Base-by-base conservation (phyloP, 2,329 filamentous ascomycete species). In the Fusarium tanahbumbuense region DNA sequence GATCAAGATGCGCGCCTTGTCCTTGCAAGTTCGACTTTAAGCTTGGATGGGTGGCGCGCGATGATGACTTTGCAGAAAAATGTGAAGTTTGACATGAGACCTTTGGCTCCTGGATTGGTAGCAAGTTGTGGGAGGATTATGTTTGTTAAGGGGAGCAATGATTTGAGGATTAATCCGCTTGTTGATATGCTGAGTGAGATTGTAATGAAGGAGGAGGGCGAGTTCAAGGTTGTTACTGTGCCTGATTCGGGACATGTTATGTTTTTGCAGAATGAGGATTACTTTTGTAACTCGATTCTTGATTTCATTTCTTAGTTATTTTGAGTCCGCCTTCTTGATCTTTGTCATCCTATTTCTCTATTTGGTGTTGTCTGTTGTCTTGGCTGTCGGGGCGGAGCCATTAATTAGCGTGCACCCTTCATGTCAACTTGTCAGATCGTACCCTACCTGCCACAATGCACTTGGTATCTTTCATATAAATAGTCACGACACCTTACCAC, bases 201-300 rank as follows among this genome's bases (percentile, higher is more conserved):
- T 3, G 4, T 63, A 1, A 22, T n/a, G 5, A 47, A 13, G 16
- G 13, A 15, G 1, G 10, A 12, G 5, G 27, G 15, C 1, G 37
- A 54, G 5, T 22, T 47, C 1, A 56, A 46, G 16, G 1, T 63
- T 15, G 40, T 56, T 2, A 62, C 57, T 9, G 47, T 63, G 4
- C 57, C 60, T 0, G 8, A 47, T 6, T 34, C 60, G 1, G 57
- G 60, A 2, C 60, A 63, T 8, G 47, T 63, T 0, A 62, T 62
- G 60, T 62, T 20, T n/a, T n/a, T 63, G 11, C 32, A 63, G 47
- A 62, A 63, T n/a, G 60, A 62, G 27, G n/a, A 28, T 2, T 42
- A 41, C 11, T 63, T 62, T 5, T 52, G 50, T n/a, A 8, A 47
- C 3, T 1, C 4, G 1, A 47, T 62, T 6, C 1, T 5, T 2